phyloP scores from a whole-genome alignment of 164 flowering plant species.

The Aristolochia fimbriata region DNA sequence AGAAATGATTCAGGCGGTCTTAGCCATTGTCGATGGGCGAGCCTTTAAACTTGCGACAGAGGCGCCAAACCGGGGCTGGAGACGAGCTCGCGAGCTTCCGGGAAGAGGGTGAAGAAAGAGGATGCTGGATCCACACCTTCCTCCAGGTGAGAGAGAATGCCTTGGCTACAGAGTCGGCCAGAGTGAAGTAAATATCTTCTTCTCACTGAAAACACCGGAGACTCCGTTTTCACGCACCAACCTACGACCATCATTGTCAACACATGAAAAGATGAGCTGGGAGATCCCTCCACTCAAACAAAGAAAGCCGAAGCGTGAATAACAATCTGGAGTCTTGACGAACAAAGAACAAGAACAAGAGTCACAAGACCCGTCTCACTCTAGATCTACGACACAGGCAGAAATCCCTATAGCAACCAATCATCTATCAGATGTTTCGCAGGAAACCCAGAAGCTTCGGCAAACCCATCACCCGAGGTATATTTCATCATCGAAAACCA shows the following conservation, averaged over 20 bases:
- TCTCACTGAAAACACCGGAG: slow-evolving; percentile 28
- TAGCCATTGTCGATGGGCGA: slow-evolving; percentile 79
- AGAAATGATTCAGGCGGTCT: slow-evolving; percentile 7
- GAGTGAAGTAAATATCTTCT: slow-evolving; percentile 40
- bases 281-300: neutral
- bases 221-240: slow-evolving; percentile 7
- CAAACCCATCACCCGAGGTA: no score
- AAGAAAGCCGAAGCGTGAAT: neutral
- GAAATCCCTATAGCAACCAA: no score
- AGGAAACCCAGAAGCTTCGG: no score
- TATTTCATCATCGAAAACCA: no score
- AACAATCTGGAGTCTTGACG: no score
- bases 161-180: slow-evolving; percentile 44
- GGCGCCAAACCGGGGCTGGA: slow-evolving; percentile 28
- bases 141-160: slow-evolving; percentile 16
- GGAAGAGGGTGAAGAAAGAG: neutral
- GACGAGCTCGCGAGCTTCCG: neutral
- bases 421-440: no score
- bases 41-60: slow-evolving; percentile 14
- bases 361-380: no score
- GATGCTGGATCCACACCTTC: slow-evolving; percentile 17
- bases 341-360: no score
- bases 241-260: neutral
- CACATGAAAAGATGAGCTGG: neutral
- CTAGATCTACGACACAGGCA: no score